Percentiles rank a stretch among this genome's conserved stretches.
Evolutionary conservation across 2,329 filamentous ascomycete genomes (phyloP).

Genomic region (Monilinia fructigena): DNA sequence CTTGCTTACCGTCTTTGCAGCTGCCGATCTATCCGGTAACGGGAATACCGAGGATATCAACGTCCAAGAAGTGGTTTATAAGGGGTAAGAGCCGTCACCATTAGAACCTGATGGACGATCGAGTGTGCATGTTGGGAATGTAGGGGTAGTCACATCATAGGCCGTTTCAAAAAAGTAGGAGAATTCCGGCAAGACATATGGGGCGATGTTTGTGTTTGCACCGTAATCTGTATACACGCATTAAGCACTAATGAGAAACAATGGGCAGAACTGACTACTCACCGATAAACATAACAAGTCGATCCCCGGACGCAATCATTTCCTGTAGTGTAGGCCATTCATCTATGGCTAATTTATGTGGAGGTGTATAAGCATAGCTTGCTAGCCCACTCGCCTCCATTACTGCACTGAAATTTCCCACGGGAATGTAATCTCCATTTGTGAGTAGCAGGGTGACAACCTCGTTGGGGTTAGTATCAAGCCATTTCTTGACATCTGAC

Average conservation of each 20-base stretch:
- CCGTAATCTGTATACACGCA: conserved; percentile 55
- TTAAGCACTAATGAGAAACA: neutral
- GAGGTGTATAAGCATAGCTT: conserved; percentile 37
- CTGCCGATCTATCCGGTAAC: conserved; percentile 53
- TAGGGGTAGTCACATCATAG: conserved; percentile 52
- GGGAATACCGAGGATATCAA: conserved; percentile 46
- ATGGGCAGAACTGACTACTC: conserved; percentile 27
- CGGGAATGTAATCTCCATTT: conserved; percentile 57
- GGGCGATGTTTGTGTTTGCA: conserved; percentile 49
- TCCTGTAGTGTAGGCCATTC: conserved; percentile 69
- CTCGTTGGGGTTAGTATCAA: conserved; percentile 58
- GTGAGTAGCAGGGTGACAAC: conserved; percentile 64
- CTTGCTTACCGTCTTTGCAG: conserved; percentile 40
- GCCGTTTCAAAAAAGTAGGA: conserved; percentile 70
- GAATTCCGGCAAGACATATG: conserved; percentile 65
- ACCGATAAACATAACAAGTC: conserved; percentile 72
- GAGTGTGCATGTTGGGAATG: conserved; percentile 64
- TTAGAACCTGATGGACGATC: conserved; percentile 55
- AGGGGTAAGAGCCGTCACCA: conserved; percentile 50
- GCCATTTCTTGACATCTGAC: conserved; percentile 55
- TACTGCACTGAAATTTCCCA: conserved; percentile 51
- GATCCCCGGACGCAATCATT: conserved; percentile 60
- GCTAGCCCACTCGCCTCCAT: conserved; percentile 32
- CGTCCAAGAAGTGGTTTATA: conserved; percentile 65
- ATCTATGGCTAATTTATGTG: conserved; percentile 42